These are phyloP conservation scores for Nigrospora osmanthi DNA, from an alignment of 2,329 filamentous ascomycete species.

Conservation along the genomic window DNA sequence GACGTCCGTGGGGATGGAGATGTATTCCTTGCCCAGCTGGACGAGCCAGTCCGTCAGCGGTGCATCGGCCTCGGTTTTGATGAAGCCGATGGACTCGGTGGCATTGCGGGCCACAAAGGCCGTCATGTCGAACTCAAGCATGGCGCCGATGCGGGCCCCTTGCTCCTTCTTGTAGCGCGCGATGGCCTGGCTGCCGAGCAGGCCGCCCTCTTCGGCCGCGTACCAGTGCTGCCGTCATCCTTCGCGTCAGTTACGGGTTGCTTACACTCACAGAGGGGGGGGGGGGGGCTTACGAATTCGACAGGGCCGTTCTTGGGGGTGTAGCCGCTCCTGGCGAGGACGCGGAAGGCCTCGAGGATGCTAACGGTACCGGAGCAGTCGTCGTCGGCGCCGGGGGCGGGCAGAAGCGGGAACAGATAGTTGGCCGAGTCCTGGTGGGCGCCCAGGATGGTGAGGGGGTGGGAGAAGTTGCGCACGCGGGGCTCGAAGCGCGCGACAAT, in stretches of 20 bases:
- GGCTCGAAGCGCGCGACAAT: conserved; percentile 60
- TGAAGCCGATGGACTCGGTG: conserved; percentile 29
- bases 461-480: conserved; percentile 24
- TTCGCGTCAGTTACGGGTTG: too few species aligned
- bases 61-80: conserved; percentile 27
- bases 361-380: conserved; percentile 67
- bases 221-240: conserved; percentile 26
- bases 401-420: conserved; percentile 59
- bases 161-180: conserved; percentile 59
- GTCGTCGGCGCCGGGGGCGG: conserved; percentile 66
- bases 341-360: conserved; percentile 63
- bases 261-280: too few species aligned
- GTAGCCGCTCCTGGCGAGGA: conserved; percentile 43
- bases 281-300: conserved; percentile 41
- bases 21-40: conserved; percentile 25
- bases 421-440: conserved; percentile 72
- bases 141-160: conserved; percentile 58
- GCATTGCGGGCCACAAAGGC: conserved; percentile 27
- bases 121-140: conserved; percentile 54
- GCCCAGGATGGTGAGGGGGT: conserved; percentile 46
- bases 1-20: conserved; percentile 24
- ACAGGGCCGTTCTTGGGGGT: conserved; percentile 34
- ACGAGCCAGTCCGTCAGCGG: conserved; percentile 26
- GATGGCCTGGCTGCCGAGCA: conserved; percentile 59
- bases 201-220: conserved; percentile 7